Evolutionary conservation across 176 grass and related monocot genomes (phyloP).

Genomic region (Oryza australiensis): DNA sequence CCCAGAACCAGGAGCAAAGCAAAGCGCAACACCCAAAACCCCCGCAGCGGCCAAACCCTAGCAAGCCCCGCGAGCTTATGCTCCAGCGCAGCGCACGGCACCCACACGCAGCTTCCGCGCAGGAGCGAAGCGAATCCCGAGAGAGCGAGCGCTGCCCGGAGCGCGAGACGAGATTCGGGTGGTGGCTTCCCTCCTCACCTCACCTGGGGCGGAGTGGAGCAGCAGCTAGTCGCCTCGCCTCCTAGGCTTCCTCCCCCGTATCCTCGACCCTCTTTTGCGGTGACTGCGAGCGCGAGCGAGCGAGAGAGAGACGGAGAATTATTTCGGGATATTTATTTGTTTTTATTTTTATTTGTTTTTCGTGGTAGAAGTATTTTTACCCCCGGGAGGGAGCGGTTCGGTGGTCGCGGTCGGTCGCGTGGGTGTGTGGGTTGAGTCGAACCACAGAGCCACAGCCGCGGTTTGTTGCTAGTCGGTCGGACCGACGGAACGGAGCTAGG

Average conservation of each 20-base stretch:
- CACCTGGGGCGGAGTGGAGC: not conserved
- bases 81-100: not conserved
- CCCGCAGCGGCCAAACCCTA: constrained; percentile 43
- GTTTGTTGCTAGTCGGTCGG: not conserved
- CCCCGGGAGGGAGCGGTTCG: not conserved
- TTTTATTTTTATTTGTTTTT: not conserved
- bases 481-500: too few species aligned
- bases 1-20: not conserved
- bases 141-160: not conserved
- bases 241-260: not conserved
- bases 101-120: too few species aligned
- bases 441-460: not conserved
- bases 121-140: not conserved
- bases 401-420: not conserved
- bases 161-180: not conserved
- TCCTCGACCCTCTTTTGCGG: not conserved
- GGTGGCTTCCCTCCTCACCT: not conserved
- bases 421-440: not conserved
- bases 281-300: not conserved
- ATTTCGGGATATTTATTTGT: not conserved
- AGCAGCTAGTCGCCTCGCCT: constrained; percentile 1
- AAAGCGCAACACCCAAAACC: not conserved
- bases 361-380: too few species aligned
- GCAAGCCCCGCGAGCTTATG: constrained; percentile 11
- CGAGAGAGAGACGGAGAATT: constrained; percentile 13